phyloP scores from a whole-genome alignment of 1,284 basidiomycete genomes.

The Cryptococcus sp. region DNA sequence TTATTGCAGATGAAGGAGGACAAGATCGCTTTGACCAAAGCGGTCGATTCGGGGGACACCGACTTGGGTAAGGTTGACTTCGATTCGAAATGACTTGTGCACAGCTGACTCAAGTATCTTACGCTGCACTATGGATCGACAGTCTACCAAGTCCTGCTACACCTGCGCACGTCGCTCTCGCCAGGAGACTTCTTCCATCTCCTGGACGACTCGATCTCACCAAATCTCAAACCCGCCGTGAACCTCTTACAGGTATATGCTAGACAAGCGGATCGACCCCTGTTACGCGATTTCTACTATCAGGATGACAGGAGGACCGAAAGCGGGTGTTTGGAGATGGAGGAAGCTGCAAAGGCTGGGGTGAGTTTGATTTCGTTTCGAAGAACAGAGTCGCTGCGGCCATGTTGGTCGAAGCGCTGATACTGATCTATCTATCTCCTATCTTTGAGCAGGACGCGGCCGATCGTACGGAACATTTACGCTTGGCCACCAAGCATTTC shows the following conservation, averaged over 20 bases:
- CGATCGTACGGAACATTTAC: conserved; percentile 70
- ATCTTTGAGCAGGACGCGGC: conserved; percentile 61
- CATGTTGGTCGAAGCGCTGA: not conserved
- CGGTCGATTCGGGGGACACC: conserved; percentile 91
- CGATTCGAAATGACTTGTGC: not conserved
- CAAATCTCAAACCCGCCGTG: conserved; percentile 69
- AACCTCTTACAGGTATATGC: conserved; percentile 84
- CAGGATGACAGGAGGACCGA: conserved; percentile 95
- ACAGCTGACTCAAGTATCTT: not conserved
- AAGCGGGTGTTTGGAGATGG: conserved; percentile 79
- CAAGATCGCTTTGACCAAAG: conserved; percentile 80
- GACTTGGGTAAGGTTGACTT: conserved; percentile 70
- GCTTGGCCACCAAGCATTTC: conserved; percentile 86
- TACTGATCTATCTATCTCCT: conserved; percentile 3
- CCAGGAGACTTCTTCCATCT: conserved; percentile 93
- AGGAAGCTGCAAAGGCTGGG: conserved; percentile 69
- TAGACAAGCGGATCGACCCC: conserved; percentile 81
- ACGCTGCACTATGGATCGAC: not conserved
- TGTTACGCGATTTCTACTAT: conserved; percentile 95
- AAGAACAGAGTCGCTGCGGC: not conserved
- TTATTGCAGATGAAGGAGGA: conserved; percentile 94
- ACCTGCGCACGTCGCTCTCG: conserved; percentile 76
- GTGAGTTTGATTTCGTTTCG: conserved; percentile 52
- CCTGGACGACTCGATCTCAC: conserved; percentile 78
- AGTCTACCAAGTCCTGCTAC: conserved; percentile 89